A percentile compares a stretch with the other conserved stretches of the same genome.
Evolutionary conservation across 352 stramenopile genomes (phyloP).

Genomic region (Thraustotheca clavata): DNA sequence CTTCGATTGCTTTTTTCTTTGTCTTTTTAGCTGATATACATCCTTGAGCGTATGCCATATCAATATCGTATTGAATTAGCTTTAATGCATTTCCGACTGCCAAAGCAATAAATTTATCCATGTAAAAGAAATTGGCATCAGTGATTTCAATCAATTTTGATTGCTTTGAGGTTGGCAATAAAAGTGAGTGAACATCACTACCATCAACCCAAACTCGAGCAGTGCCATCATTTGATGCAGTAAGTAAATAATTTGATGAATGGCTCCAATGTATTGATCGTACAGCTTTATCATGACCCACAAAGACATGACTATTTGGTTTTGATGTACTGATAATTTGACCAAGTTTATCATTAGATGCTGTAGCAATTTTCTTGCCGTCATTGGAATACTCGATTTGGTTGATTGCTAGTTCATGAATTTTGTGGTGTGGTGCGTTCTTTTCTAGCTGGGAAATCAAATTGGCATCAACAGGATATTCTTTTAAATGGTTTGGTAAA

Average conservation of each 20-base stretch:
- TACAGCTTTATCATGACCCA: conserved; percentile 59
- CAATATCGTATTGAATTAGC: conserved; percentile 68
- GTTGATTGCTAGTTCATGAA: conserved; percentile 64
- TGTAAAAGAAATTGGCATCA: conserved; percentile 76
- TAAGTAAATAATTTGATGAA: conserved; percentile 58
- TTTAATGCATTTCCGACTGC: conserved; percentile 51
- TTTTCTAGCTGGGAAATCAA: conserved; percentile 50
- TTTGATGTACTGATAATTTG: conserved; percentile 61
- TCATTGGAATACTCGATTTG: conserved; percentile 70
- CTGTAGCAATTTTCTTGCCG: conserved; percentile 61
- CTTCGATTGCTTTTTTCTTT: conserved; percentile 31
- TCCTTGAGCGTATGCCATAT: conserved; percentile 38
- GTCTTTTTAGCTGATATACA: conserved; percentile 29
- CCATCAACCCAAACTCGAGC: conserved; percentile 55
- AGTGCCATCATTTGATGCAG: conserved; percentile 58
- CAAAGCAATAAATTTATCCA: conserved; percentile 81
- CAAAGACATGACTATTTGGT: conserved; percentile 52
- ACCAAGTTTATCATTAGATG: conserved; percentile 49
- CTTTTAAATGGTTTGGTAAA: conserved; percentile 28
- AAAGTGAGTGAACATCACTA: conserved; percentile 52
- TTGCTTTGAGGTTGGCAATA: conserved; percentile 31
- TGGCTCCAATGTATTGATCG: conserved; percentile 63
- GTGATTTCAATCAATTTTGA: conserved; percentile 41
- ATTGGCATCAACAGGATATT: conserved; percentile 57
- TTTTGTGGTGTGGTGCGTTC: conserved; percentile 33